Conservation (phyloP, 148 eudicot genomes). For the Suaeda aralocaspica region DNA sequence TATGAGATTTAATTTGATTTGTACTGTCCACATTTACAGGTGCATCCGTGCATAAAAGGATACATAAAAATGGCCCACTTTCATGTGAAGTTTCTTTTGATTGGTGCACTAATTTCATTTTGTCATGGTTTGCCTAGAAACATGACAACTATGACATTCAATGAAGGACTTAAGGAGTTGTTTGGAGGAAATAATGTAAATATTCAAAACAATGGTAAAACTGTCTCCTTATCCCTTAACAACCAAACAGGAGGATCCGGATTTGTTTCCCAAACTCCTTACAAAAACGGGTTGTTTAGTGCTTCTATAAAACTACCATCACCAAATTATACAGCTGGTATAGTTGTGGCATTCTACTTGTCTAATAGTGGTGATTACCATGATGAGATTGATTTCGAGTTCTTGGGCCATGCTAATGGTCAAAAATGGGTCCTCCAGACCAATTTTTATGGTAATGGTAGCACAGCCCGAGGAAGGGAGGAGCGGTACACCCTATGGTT, state of each 20-base stretch:
- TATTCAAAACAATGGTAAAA: background rate
- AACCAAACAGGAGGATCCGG: slow-evolving; percentile 24
- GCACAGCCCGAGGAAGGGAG: slow-evolving; percentile 29
- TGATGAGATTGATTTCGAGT: slow-evolving; percentile 40
- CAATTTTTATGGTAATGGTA: slow-evolving; percentile 34
- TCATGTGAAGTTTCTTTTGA: background rate
- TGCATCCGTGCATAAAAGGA: background rate
- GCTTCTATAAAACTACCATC: slow-evolving; percentile 34
- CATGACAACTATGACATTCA: background rate
- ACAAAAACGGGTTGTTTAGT: slow-evolving; percentile 29
- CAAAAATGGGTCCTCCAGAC: slow-evolving; percentile 35
- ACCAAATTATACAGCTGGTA: slow-evolving; percentile 32
- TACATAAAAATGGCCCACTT: background rate
- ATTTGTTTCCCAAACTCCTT: slow-evolving; percentile 20
- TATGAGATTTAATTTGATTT: background rate
- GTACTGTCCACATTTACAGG: background rate
- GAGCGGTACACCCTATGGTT: slow-evolving; percentile 34
- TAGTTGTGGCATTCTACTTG: slow-evolving; percentile 37
- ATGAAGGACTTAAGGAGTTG: slow-evolving; percentile 1
- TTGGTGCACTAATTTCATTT: background rate
- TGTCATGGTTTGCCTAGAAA: slow-evolving; percentile 10
- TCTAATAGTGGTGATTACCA: slow-evolving; percentile 7
- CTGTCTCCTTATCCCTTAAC: slow-evolving; percentile 2
- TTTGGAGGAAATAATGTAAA: slow-evolving; percentile 2
- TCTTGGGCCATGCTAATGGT: slow-evolving; percentile 26